Percentiles rank a stretch among this genome's conserved stretches.
Conservation (phyloP, 768 basidiomycete genomes). For the Chalciporus piperatus region DNA sequence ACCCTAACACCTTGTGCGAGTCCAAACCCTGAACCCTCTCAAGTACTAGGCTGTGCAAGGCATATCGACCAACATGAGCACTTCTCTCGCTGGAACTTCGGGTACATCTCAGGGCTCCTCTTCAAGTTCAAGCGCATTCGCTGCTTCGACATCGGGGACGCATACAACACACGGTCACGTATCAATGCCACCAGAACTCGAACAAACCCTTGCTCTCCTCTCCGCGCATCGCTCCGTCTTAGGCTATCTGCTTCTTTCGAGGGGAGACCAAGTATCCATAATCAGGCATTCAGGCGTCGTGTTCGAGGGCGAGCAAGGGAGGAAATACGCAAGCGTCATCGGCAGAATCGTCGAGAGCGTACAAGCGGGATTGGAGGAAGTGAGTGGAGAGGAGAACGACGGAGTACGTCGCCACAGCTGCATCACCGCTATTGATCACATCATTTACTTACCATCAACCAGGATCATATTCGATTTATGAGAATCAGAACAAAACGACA, state of each 20-base stretch:
- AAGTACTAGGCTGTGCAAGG: slow-evolving; percentile 2
- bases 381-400: slow-evolving; percentile 61
- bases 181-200: slow-evolving; percentile 71
- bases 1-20: background rate
- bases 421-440: background rate
- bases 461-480: slow-evolving; percentile 90
- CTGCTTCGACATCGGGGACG: slow-evolving; percentile 10
- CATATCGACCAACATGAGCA: slow-evolving; percentile 10
- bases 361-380: slow-evolving; percentile 74
- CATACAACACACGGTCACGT: slow-evolving; percentile 16
- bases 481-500: slow-evolving; percentile 88
- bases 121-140: background rate
- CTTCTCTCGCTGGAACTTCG: slow-evolving; percentile 10
- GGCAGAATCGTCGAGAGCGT: slow-evolving; percentile 77
- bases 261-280: slow-evolving; percentile 70
- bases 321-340: slow-evolving; percentile 69
- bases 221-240: slow-evolving; percentile 82
- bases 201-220: slow-evolving; percentile 71
- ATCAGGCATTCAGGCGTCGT: slow-evolving; percentile 82
- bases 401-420: slow-evolving; percentile 40
- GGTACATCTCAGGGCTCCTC: slow-evolving; percentile 5
- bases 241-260: slow-evolving; percentile 81
- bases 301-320: slow-evolving; percentile 82
- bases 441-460: background rate
- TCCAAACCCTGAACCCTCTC: slow-evolving; percentile 16